Evolutionary conservation across 1,284 basidiomycete genomes (phyloP), one percentile per base, ranked within the genome.

Genomic region (Thelephora terrestris): DNA sequence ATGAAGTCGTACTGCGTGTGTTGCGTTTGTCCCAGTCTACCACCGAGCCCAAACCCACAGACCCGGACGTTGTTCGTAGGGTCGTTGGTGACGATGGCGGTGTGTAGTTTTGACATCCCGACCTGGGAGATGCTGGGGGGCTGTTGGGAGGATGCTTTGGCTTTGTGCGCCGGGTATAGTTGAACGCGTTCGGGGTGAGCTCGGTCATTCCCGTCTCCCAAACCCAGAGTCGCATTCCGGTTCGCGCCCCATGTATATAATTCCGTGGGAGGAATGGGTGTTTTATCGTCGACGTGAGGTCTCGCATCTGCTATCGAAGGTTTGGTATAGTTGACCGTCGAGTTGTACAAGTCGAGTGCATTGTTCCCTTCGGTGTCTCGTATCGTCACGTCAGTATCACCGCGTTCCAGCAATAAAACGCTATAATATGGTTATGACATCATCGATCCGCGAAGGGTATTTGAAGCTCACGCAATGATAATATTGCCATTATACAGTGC

Each of bases 241-340:
- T 98, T 99, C 14, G 78, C 73, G 14, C 96, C 96, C 95, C 95
- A 99, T 0, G 87, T 91, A 57, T 81, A 88, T 12, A 99, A 68
- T 48, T 96, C 84, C 0, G 71, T 73, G 21, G 64, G 59, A 14
- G 12, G 4, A 10, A 12, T 7, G 6, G 3, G 3, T n/a, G n/a
- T 25, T 21, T 42, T 21, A 17, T 61, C 60, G 3, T 59, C 62
- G 12, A 68, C 63, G 16, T 42, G 39, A 32, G 3, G 61, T 53
- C 2, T 48, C 52, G 36, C 45, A 29, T 2, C 66, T 12, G 3
- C 12, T 14, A 18, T 4, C 12, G 39, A 42, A 3, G 89, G 89
- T 59, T 81, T 76, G 1, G 80, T 82, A 12, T 79, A 83, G 51
- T 81, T 76, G 27, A 96, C 71, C 0, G 91, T 95, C 4, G 85